Conservation (phyloP, 2,329 filamentous ascomycete genomes). For the Fusarium newnesense region DNA sequence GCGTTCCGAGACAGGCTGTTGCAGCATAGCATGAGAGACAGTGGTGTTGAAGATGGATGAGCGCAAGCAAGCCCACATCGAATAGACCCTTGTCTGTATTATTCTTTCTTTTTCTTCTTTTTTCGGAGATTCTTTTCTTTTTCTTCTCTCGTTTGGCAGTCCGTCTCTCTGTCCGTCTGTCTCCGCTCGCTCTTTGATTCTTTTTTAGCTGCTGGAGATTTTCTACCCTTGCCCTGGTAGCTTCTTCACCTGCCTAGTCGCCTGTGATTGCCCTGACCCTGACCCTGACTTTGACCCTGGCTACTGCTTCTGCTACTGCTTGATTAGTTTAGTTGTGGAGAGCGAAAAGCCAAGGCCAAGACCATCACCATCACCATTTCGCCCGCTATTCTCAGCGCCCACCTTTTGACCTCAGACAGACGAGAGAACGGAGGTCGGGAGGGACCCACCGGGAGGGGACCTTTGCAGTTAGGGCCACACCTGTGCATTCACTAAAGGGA, state of each 20-base stretch:
- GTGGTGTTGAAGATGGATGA: not conserved
- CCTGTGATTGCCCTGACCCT: conserved; percentile 1
- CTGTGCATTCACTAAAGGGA: not conserved
- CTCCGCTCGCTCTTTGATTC: not conserved
- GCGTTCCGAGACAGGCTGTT: not conserved
- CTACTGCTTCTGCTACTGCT: conserved; percentile 11
- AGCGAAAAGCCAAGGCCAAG: not conserved
- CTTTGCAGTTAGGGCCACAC: conserved; percentile 13
- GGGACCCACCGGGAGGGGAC: conserved; percentile 17
- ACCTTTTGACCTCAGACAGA: conserved; percentile 15
- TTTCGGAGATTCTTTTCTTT: not conserved
- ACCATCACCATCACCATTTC: not conserved
- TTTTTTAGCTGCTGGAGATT: not conserved
- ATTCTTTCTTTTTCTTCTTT: not conserved
- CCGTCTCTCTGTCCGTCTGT: not conserved
- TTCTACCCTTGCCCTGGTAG: not conserved
- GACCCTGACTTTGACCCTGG: conserved; percentile 23
- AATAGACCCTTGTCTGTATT: not conserved
- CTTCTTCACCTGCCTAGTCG: not conserved
- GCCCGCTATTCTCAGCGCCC: conserved; percentile 42
- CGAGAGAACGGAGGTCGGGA: conserved; percentile 26
- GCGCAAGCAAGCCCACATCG: not conserved
- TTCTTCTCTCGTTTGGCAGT: not conserved
- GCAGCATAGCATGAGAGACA: not conserved
- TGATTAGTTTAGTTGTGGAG: conserved; percentile 16